Conservation (phyloP, 352 stramenopile species). For the Phytopythium kandeliae region DNA sequence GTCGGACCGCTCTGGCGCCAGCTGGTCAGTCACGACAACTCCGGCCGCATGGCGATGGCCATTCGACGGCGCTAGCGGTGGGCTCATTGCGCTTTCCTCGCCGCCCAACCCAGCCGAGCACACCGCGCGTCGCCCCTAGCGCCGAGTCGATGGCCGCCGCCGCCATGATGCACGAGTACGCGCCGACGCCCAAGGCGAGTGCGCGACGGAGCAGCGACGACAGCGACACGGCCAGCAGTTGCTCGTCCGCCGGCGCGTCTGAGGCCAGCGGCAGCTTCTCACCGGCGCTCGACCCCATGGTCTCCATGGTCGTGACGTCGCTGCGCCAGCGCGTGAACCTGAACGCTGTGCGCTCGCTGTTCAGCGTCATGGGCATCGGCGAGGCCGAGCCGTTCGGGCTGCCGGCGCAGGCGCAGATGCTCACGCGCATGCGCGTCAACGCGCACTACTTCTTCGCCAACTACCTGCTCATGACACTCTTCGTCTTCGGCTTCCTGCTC, state of each 20-base stretch:
- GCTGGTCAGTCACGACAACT: neutral
- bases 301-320: conserved; percentile 27
- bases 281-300: conserved; percentile 18
- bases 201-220: conserved; percentile 1
- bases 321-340: conserved; percentile 38
- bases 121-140: neutral
- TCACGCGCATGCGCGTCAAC: conserved; percentile 61
- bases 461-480: conserved; percentile 53
- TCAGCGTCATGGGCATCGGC: conserved; percentile 58
- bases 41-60: neutral
- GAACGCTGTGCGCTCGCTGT: conserved; percentile 46
- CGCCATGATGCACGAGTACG: neutral
- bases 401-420: conserved; percentile 36
- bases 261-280: neutral
- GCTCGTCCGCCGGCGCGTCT: neutral
- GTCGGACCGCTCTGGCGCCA: neutral
- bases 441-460: conserved; percentile 71
- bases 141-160: neutral
- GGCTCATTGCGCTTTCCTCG: neutral
- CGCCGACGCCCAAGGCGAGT: neutral
- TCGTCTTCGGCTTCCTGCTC: conserved; percentile 62
- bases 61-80: neutral
- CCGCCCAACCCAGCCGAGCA: neutral
- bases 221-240: conserved; percentile 1
- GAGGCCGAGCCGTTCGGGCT: conserved; percentile 57